These are phyloP conservation scores for Diaporthe vexans DNA, from an alignment of 2,329 filamentous ascomycete species.

Conservation along the genomic window DNA sequence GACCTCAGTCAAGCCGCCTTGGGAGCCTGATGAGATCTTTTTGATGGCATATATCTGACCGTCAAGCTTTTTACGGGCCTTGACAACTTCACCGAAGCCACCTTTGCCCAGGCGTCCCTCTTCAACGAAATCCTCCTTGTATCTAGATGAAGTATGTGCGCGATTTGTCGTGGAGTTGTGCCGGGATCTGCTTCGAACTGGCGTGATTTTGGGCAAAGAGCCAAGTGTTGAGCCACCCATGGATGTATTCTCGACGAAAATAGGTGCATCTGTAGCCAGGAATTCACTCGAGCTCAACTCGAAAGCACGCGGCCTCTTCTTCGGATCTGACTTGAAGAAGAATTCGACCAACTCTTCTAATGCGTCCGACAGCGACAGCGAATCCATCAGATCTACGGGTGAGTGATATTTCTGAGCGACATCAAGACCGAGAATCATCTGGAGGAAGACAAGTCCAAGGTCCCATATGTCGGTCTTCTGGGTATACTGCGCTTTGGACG, in stretches of 20 bases:
- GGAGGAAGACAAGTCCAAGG: constrained; percentile 89
- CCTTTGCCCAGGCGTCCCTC: constrained; percentile 91
- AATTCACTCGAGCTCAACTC: constrained; percentile 76
- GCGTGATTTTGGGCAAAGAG: constrained; percentile 60
- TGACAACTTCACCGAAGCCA: constrained; percentile 96
- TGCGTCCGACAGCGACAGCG: constrained; percentile 78
- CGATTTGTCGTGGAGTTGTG: constrained; percentile 72
- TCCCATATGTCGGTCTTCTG: constrained; percentile 96
- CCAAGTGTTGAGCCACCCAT: constrained; percentile 47
- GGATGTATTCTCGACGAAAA: constrained; percentile 64
- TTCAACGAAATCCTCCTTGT: constrained; percentile 91
- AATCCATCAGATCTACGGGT: constrained; percentile 79
- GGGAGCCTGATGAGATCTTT: constrained; percentile 89
- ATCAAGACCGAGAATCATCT: constrained; percentile 92
- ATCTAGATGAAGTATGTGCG: constrained; percentile 75
- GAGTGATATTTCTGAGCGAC: constrained; percentile 83
- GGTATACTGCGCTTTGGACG: constrained; percentile 73
- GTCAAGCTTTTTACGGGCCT: constrained; percentile 94
- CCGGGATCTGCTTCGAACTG: constrained; percentile 61
- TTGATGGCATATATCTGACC: constrained; percentile 96
- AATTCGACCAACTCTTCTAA: constrained; percentile 85
- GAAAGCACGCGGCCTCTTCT: constrained; percentile 88
- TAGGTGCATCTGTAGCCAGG: constrained; percentile 73
- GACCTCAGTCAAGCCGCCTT: constrained; percentile 84
- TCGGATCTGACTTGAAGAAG: constrained; percentile 87